These are phyloP conservation scores for Xylaria sp. DNA, from an alignment of 2,329 filamentous ascomycete genomes.

Conservation along the genomic window DNA sequence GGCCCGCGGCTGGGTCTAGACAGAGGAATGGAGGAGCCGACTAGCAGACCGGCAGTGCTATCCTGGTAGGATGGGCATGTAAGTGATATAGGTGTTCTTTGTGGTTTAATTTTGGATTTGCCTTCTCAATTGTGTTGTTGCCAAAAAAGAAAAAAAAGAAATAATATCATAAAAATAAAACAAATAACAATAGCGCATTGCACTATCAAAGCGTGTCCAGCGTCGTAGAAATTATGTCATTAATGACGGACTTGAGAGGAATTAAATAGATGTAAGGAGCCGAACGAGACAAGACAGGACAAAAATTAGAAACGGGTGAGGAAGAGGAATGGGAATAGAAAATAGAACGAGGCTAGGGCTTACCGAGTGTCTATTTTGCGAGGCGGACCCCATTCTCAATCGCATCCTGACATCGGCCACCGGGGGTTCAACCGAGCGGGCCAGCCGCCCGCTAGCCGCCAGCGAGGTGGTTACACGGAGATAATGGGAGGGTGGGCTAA, in stretches of 20 bases:
- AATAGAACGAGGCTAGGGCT: not conserved
- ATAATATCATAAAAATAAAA: no score
- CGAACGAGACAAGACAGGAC: not conserved
- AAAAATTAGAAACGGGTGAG: not conserved
- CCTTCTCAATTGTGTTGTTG: no score
- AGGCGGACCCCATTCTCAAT: constrained; percentile 13
- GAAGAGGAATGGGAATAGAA: not conserved
- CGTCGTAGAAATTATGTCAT: not conserved
- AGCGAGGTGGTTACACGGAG: not conserved
- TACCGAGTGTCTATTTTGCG: not conserved
- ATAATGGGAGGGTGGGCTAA: not conserved
- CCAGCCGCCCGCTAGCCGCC: not conserved
- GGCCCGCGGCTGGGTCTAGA: not conserved
- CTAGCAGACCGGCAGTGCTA: not conserved
- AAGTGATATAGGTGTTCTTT: not conserved
- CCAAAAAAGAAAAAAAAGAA: no score
- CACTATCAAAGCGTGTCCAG: not conserved
- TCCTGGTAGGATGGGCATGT: not conserved
- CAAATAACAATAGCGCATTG: no score
- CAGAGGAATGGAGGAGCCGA: not conserved
- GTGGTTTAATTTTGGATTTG: not conserved
- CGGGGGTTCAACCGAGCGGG: not conserved
- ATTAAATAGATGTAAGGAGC: not conserved
- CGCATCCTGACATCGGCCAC: not conserved
- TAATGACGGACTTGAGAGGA: not conserved